phyloP scores from a whole-genome alignment of 176 grass and related monocot species.

The Oryza punctata region DNA sequence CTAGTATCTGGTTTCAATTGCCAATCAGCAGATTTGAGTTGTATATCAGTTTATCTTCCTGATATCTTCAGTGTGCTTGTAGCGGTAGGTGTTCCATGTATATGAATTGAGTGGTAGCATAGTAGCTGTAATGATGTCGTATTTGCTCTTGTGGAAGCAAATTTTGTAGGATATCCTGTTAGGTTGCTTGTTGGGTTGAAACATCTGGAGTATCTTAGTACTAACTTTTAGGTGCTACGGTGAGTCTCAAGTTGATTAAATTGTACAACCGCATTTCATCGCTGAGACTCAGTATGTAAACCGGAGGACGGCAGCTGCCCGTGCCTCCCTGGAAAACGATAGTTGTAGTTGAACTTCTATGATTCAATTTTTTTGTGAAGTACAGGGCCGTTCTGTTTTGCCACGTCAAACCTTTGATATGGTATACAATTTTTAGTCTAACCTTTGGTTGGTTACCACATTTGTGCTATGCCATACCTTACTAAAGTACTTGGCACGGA shows the following conservation, averaged over 20 bases:
- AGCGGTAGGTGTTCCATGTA: not conserved
- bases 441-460: no score
- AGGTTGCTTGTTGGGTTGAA: constrained; percentile 11
- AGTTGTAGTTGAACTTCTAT: no score
- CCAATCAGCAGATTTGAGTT: not conserved
- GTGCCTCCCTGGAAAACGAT: no score
- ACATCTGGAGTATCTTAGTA: constrained; percentile 14
- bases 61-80: constrained; percentile 15
- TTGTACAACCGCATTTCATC: not conserved
- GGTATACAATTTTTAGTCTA: no score
- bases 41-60: not conserved
- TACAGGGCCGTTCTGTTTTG: no score
- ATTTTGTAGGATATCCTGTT: constrained; percentile 27
- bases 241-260: not conserved
- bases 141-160: constrained; percentile 28
- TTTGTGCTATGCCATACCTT: no score
- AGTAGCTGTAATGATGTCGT: constrained; percentile 29
- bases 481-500: no score
- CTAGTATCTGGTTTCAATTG: constrained; percentile 25
- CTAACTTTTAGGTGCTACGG: constrained; percentile 18
- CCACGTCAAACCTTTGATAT: no score
- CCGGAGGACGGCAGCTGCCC: no score
- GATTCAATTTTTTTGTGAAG: no score
- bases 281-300: no score
- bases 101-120: constrained; percentile 18